phyloP scores from a whole-genome alignment of 352 stramenopile species.

The Pythium chondricola region DNA sequence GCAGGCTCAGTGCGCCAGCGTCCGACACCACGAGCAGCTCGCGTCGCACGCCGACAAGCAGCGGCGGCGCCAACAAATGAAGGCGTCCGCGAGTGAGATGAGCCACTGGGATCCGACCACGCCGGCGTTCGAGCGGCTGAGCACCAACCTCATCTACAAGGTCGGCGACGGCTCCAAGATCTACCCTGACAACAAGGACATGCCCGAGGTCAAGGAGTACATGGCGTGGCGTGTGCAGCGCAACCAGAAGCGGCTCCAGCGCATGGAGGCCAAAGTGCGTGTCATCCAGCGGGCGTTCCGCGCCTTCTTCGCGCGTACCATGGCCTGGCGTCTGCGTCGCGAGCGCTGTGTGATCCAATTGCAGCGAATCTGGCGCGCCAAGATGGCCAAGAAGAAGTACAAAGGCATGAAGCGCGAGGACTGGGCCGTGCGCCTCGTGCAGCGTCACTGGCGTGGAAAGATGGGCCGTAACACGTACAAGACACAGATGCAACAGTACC shows the following conservation, averaged over 20 bases:
- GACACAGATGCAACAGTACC: slow-evolving; percentile 62
- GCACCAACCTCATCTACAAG: slow-evolving; percentile 81
- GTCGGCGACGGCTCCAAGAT: slow-evolving; percentile 80
- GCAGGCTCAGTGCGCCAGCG: neutral
- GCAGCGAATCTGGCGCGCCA: slow-evolving; percentile 86
- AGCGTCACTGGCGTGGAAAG: slow-evolving; percentile 90
- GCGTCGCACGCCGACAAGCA: neutral
- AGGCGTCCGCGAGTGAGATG: slow-evolving; percentile 5
- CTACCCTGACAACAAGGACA: slow-evolving; percentile 44
- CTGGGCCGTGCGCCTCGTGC: slow-evolving; percentile 88
- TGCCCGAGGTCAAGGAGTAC: slow-evolving; percentile 92
- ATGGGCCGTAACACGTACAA: slow-evolving; percentile 76
- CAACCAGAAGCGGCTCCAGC: slow-evolving; percentile 90
- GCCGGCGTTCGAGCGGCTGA: slow-evolving; percentile 84
- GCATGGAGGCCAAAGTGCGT: slow-evolving; percentile 74
- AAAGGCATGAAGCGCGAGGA: slow-evolving; percentile 79
- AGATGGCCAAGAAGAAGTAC: slow-evolving; percentile 65
- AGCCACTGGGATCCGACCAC: slow-evolving; percentile 62
- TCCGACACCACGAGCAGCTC: neutral
- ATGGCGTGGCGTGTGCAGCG: slow-evolving; percentile 94
- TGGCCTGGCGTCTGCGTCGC: slow-evolving; percentile 68
- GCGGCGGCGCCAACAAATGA: no score
- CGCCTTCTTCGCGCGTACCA: slow-evolving; percentile 80
- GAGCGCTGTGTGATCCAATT: slow-evolving; percentile 76
- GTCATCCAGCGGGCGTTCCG: slow-evolving; percentile 90